phyloP scores from a whole-genome alignment of 1,284 basidiomycete species.

The Tremellales sp. region DNA sequence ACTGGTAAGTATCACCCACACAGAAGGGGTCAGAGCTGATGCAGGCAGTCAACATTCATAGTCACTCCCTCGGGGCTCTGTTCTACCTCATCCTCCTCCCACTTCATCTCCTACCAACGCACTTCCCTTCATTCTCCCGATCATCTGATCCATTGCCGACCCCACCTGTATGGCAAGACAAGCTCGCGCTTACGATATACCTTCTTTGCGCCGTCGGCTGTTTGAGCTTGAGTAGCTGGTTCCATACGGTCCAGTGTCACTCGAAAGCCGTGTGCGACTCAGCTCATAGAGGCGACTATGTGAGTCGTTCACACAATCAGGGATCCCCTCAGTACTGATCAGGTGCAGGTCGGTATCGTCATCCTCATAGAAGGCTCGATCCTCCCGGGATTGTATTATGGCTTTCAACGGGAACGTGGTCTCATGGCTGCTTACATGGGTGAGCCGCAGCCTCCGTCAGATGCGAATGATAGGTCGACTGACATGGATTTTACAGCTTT shows the following conservation, averaged over 20 bases:
- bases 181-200: conserved; percentile 63
- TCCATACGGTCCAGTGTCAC: conserved; percentile 72
- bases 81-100: conserved; percentile 61
- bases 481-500: conserved; percentile 12
- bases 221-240: conserved; percentile 68
- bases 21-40: conserved; percentile 3
- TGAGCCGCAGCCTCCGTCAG: conserved; percentile 45
- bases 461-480: conserved; percentile 5
- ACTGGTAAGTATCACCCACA: conserved; percentile 55
- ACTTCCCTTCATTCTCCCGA: conserved; percentile 42
- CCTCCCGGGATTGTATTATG: conserved; percentile 58
- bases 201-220: conserved; percentile 70
- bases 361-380: conserved; percentile 69
- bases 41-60: conserved; percentile 82
- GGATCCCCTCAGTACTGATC: background rate
- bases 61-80: conserved; percentile 70
- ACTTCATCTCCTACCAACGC: conserved; percentile 53
- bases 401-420: conserved; percentile 40
- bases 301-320: conserved; percentile 18
- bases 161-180: conserved; percentile 57
- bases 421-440: conserved; percentile 49
- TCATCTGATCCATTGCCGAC: conserved; percentile 14
- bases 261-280: conserved; percentile 57
- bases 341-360: conserved; percentile 53
- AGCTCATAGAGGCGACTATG: conserved; percentile 47